A percentile compares a stretch with the other conserved stretches of the same genome.
Conservation (phyloP, 2,329 filamentous ascomycete species). For the Pestalotiopsis sp. region DNA sequence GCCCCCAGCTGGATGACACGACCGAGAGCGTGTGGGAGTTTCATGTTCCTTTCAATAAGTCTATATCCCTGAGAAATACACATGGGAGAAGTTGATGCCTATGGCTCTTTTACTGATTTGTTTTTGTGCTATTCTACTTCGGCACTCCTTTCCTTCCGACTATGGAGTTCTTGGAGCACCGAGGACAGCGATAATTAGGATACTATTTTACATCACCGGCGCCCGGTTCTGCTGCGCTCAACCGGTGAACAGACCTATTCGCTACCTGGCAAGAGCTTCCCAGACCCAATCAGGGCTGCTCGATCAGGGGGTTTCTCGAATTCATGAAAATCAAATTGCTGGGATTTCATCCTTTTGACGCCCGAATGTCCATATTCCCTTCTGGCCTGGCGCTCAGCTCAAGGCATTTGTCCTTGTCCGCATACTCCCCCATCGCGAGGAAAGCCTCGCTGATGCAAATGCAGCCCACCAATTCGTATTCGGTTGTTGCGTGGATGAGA, state of each 20-base stretch:
- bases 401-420: not conserved
- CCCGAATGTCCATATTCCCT: slow-evolving; percentile 16
- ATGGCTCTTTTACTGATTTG: not conserved
- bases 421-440: not conserved
- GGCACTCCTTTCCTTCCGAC: not conserved
- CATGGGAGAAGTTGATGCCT: not conserved
- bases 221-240: not conserved
- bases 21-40: too few species aligned
- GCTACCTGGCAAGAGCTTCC: not conserved
- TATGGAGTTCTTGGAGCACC: not conserved
- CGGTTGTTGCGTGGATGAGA: slow-evolving; percentile 4
- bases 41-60: too few species aligned
- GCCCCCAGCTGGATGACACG: too few species aligned
- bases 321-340: slow-evolving; percentile 4
- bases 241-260: not conserved
- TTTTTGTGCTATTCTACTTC: not conserved
- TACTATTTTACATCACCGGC: not conserved
- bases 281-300: not conserved
- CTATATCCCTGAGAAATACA: too few species aligned
- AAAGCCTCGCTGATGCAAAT: slow-evolving; percentile 10
- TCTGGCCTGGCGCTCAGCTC: not conserved
- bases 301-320: not conserved
- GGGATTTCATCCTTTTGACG: slow-evolving; percentile 8
- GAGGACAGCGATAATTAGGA: not conserved
- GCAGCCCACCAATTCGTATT: not conserved